Evolutionary conservation across 495 filamentous ascomycete species (phyloP), one percentile per base, ranked within the genome.

Genomic region (Penicillium malachiteum): DNA sequence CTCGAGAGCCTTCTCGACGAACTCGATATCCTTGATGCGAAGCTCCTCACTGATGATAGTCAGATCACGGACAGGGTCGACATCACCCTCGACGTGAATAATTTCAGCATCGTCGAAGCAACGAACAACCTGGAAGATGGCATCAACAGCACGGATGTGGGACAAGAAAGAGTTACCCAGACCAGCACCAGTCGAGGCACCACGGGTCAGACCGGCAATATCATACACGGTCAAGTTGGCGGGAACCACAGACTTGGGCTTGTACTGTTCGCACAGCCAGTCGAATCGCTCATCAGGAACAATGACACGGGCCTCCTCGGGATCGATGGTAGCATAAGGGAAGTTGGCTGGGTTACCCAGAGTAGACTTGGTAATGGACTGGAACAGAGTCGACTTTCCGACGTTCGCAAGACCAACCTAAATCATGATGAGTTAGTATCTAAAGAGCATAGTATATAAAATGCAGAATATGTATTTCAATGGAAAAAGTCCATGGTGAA

Each of bases 81-180:
- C 95, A 69, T 97, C 95, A 64, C 95, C 95, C 80, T 99, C 95
- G 64, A 99, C 90, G 81, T 99, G 95, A 70, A 96, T 97, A 70
- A 99, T 97, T 74, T 99, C 95, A 39, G 93, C 94, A 79, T 99
- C 95, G 69, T 99, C 95, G 76, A 99, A 99, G 78, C 89, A 96
- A 62, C 95, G 87, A 37, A 99, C 95, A 40, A 99, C 95, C 78
- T 97, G 92, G 83, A 97, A 99, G 77, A 99, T 96, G 71, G 95
- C 95, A 79, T 99, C 95, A 77, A 99, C 95, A 50, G 94, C 95
- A 67, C 95, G 91, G 65, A 99, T 99, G 72, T 99, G 95, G 12
- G 93, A 97, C 73, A 99, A 78, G 84, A 99, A 99, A 56, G 92
- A 85, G 74, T 99, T 99, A 65, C 95, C 95, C 38, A 99, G 85